Percentiles rank a stretch among this genome's conserved stretches.
Evolutionary conservation across 306 rosid species (phyloP).

Genomic region (Rubus parviflorus): DNA sequence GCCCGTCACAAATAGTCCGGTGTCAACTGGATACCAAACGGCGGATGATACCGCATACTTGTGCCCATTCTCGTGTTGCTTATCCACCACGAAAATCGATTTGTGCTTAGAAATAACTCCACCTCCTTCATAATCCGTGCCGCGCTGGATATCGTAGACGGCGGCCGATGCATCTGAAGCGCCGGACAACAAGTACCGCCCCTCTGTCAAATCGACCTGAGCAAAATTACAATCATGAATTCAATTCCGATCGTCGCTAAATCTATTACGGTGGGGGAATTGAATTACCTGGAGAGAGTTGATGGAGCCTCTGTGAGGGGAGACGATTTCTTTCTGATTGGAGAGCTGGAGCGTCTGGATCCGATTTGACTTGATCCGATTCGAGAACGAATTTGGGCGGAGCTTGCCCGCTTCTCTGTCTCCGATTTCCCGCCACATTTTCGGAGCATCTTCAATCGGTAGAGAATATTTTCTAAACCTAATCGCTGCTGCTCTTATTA

Average conservation of each 20-base stretch:
- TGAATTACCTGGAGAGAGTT: slow-evolving; percentile 72
- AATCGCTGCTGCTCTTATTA: not conserved
- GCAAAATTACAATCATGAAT: no score
- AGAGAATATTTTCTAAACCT: not conserved
- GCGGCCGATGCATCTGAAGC: slow-evolving; percentile 84
- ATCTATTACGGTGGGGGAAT: no score
- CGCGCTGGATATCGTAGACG: slow-evolving; percentile 70
- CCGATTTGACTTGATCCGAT: slow-evolving; percentile 68
- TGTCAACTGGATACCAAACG: slow-evolving; percentile 90
- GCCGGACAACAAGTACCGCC: slow-evolving; percentile 71
- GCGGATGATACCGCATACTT: slow-evolving; percentile 83
- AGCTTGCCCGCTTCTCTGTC: slow-evolving; percentile 81
- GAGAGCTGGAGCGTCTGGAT: slow-evolving; percentile 56
- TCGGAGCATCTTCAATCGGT: slow-evolving; percentile 71
- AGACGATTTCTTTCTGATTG: slow-evolving; percentile 66
- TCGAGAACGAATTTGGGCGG: slow-evolving; percentile 55
- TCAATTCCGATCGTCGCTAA: no score
- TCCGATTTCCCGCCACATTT: slow-evolving; percentile 88
- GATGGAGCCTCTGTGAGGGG: slow-evolving; percentile 79
- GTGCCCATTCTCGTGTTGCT: slow-evolving; percentile 67
- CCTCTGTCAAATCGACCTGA: slow-evolving; percentile 86
- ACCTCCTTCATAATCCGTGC: slow-evolving; percentile 43
- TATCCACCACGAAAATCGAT: slow-evolving; percentile 55
- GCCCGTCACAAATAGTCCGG: slow-evolving; percentile 82
- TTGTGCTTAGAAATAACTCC: slow-evolving; percentile 58